Percentiles rank a stretch among this genome's conserved stretches.
Conservation (phyloP, 805 yeast genomes). For the Wickerhamomyces bovis region DNA sequence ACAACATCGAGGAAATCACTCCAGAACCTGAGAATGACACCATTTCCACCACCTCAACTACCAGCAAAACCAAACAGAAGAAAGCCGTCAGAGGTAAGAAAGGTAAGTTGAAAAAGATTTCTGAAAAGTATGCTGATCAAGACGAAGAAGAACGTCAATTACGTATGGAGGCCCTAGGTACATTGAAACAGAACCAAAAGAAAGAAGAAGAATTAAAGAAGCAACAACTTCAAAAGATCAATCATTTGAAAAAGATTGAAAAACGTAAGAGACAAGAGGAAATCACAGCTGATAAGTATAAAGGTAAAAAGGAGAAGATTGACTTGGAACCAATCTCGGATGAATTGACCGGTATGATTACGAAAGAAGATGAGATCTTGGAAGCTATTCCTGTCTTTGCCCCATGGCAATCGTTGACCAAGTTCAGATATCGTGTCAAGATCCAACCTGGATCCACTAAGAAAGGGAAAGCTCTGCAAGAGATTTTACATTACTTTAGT, state of each 20-base stretch:
- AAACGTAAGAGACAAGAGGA: conserved; percentile 34
- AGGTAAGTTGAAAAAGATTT: conserved; percentile 76
- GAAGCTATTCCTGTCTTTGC: conserved; percentile 84
- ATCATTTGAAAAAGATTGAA: conserved; percentile 28
- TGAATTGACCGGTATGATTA: conserved; percentile 27
- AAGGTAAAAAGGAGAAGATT: conserved; percentile 34
- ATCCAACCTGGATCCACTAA: conserved; percentile 72
- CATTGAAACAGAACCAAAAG: conserved; percentile 52
- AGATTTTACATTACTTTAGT: conserved; percentile 53
- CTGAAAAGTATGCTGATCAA: conserved; percentile 80
- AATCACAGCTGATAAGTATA: conserved; percentile 29
- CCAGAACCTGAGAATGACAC: conserved; percentile 7
- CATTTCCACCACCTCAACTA: neutral
- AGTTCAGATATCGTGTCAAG: conserved; percentile 76
- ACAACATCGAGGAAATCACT: neutral
- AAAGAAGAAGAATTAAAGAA: conserved; percentile 31
- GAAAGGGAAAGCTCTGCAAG: conserved; percentile 81
- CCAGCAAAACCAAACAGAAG: conserved; percentile 5
- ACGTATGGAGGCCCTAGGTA: conserved; percentile 80
- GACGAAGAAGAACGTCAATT: conserved; percentile 80
- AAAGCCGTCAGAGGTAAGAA: conserved; percentile 74
- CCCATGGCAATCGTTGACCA: conserved; percentile 79
- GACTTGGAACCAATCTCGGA: conserved; percentile 37
- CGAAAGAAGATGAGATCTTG: conserved; percentile 42
- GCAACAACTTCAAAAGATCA: conserved; percentile 28